These are phyloP conservation scores for Puccinia coronata DNA, from an alignment of 1,284 basidiomycete genomes.

Conservation along the genomic window DNA sequence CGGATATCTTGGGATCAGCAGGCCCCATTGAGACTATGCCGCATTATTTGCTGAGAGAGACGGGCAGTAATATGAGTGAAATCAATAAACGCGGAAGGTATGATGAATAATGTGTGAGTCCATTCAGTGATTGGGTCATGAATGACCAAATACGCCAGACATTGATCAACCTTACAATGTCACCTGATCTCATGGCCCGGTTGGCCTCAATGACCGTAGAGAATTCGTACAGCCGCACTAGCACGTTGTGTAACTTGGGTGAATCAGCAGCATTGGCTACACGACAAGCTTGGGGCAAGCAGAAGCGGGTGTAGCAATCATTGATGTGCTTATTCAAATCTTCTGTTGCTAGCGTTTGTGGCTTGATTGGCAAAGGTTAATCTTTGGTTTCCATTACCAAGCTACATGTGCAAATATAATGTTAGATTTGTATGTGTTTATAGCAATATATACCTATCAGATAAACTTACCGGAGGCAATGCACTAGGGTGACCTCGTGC, in stretches of 20 bases:
- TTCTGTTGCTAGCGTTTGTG: background rate
- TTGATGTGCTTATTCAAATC: background rate
- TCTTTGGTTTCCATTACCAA: background rate
- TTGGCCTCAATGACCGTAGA: background rate
- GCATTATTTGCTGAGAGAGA: background rate
- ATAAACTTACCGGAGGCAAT: background rate
- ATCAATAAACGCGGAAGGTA: background rate
- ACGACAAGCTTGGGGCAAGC: background rate
- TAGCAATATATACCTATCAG: background rate
- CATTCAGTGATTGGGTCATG: background rate
- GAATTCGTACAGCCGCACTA: background rate
- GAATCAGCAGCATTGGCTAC: background rate
- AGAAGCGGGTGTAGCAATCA: background rate
- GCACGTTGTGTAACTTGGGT: background rate
- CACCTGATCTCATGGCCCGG: background rate
- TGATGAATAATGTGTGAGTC: background rate
- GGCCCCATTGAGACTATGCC: background rate
- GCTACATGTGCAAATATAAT: background rate
- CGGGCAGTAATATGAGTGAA: background rate
- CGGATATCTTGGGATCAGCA: conserved; percentile 7
- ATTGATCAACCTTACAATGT: background rate
- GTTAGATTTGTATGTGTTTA: background rate
- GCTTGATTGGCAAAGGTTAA: background rate
- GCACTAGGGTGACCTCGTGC: background rate
- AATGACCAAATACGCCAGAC: background rate